A percentile compares a stretch with the other conserved stretches of the same genome.
phyloP scores from a whole-genome alignment of 2,329 filamentous ascomycete species.

The Aspergillus sp. region DNA sequence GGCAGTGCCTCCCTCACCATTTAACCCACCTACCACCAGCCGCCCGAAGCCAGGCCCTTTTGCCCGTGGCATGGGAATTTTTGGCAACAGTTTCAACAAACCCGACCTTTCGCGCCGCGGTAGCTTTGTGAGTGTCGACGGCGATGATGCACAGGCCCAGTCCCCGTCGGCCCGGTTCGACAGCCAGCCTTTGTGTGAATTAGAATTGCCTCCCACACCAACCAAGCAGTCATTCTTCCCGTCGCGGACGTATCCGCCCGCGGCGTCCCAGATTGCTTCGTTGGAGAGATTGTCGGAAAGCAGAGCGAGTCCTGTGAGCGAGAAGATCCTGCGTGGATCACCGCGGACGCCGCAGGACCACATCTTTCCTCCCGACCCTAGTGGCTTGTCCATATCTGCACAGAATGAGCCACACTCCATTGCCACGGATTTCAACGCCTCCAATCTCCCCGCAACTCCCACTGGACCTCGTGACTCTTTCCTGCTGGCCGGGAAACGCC shows the following conservation, averaged over 20 bases:
- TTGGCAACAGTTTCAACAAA: slow-evolving; percentile 50
- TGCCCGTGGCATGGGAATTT: slow-evolving; percentile 56
- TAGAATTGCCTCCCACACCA: slow-evolving; percentile 83
- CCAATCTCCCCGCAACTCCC: slow-evolving; percentile 69
- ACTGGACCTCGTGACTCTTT: slow-evolving; percentile 59
- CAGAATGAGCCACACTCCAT: slow-evolving; percentile 38
- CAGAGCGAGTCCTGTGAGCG: slow-evolving; percentile 53
- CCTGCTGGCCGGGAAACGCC: slow-evolving; percentile 52
- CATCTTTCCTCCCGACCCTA: slow-evolving; percentile 70
- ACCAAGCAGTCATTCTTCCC: slow-evolving; percentile 57
- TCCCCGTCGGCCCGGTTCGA: slow-evolving; percentile 51
- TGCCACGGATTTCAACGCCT: slow-evolving; percentile 36
- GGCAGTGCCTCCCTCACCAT: slow-evolving; percentile 73
- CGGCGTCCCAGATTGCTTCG: slow-evolving; percentile 26
- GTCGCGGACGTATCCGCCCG: slow-evolving; percentile 29
- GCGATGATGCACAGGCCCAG: slow-evolving; percentile 60
- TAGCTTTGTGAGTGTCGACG: slow-evolving; percentile 76
- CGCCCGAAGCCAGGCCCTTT: slow-evolving; percentile 63
- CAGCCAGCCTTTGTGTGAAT: slow-evolving; percentile 54
- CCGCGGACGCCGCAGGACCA: slow-evolving; percentile 75
- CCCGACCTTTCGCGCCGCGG: slow-evolving; percentile 48
- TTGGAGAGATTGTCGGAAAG: slow-evolving; percentile 29
- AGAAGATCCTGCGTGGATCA: slow-evolving; percentile 49
- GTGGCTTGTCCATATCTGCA: slow-evolving; percentile 73
- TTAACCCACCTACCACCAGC: slow-evolving; percentile 56